Evolutionary conservation across 176 grass and related monocot genomes (phyloP).

Genomic region (Tillandsia fasciculata): DNA sequence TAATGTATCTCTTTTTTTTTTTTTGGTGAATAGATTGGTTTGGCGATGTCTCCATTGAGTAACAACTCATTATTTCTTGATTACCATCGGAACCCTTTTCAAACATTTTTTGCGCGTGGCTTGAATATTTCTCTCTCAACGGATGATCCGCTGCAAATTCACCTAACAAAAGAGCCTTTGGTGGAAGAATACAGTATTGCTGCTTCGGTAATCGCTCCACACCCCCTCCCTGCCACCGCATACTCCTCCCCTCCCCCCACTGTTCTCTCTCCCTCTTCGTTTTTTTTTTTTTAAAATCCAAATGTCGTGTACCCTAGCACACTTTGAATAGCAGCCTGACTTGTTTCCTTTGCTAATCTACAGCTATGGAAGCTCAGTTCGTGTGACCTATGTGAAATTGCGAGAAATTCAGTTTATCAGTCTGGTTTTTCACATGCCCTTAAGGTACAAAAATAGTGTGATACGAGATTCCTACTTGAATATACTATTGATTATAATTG

Average conservation of each 20-base stretch:
- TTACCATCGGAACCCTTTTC: constrained; percentile 92
- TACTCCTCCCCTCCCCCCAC: background rate
- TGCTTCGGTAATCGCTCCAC: constrained; percentile 54
- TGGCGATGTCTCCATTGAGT: constrained; percentile 96
- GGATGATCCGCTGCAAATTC: constrained; percentile 92
- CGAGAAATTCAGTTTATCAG: constrained; percentile 83
- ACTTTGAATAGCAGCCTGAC: background rate
- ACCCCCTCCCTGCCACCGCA: background rate
- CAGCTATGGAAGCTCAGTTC: constrained; percentile 95
- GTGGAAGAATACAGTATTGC: constrained; percentile 96
- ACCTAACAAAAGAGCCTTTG: constrained; percentile 93
- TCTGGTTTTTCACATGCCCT: constrained; percentile 83
- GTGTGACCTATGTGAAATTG: constrained; percentile 89
- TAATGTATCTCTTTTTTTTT: constrained; percentile 14
- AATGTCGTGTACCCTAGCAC: too few relatives aligned
- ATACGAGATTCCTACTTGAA: background rate
- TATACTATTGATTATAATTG: background rate
- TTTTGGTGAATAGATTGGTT: constrained; percentile 63
- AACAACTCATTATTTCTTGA: constrained; percentile 94
- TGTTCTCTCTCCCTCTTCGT: too few relatives aligned
- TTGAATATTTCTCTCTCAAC: constrained; percentile 92
- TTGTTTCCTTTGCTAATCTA: constrained; percentile 8
- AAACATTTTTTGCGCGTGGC: constrained; percentile 70
- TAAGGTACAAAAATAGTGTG: constrained; percentile 37
- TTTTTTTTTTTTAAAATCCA: background rate